Evolutionary conservation across 2,329 filamentous ascomycete genomes (phyloP).

Genomic region (Alternaria panax): DNA sequence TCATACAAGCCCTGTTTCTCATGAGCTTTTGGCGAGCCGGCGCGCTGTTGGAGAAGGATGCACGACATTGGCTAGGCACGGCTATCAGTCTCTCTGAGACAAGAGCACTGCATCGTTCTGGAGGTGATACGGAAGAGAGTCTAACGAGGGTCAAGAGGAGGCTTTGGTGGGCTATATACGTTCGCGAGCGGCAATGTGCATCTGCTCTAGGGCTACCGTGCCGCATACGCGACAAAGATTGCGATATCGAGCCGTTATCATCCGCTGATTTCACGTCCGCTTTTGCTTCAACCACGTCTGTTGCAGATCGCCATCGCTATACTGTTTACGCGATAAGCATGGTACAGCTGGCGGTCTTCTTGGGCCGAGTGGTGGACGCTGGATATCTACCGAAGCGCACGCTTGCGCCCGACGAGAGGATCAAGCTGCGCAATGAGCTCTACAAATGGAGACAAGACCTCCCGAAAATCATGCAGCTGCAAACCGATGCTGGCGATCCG

Average conservation of each 20-base stretch:
- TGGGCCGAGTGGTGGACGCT: slow-evolving; percentile 51
- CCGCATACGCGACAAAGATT: slow-evolving; percentile 59
- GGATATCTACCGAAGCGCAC: slow-evolving; percentile 41
- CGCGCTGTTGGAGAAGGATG: slow-evolving; percentile 49
- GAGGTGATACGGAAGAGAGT: slow-evolving; percentile 31
- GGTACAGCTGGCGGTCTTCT: slow-evolving; percentile 49
- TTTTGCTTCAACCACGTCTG: slow-evolving; percentile 30
- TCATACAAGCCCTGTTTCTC: slow-evolving; percentile 62
- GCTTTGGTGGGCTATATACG: slow-evolving; percentile 64
- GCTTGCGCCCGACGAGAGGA: slow-evolving; percentile 25
- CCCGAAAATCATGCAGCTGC: slow-evolving; percentile 47
- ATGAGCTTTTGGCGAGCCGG: slow-evolving; percentile 65
- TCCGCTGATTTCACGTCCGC: slow-evolving; percentile 50
- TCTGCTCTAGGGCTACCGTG: slow-evolving; percentile 57
- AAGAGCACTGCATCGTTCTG: slow-evolving; percentile 54
- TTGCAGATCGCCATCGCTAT: slow-evolving; percentile 41
- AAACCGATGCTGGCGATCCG: slow-evolving; percentile 37
- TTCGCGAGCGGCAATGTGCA: slow-evolving; percentile 59
- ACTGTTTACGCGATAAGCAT: slow-evolving; percentile 50
- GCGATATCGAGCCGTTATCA: slow-evolving; percentile 54
- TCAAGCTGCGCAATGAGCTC: slow-evolving; percentile 44
- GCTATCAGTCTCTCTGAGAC: slow-evolving; percentile 63
- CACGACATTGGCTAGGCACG: slow-evolving; percentile 51
- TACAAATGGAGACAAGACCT: slow-evolving; percentile 52
- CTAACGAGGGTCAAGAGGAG: slow-evolving; percentile 54